phyloP scores from a whole-genome alignment of 2,329 filamentous ascomycete genomes.

The Davidsoniella virescens region DNA sequence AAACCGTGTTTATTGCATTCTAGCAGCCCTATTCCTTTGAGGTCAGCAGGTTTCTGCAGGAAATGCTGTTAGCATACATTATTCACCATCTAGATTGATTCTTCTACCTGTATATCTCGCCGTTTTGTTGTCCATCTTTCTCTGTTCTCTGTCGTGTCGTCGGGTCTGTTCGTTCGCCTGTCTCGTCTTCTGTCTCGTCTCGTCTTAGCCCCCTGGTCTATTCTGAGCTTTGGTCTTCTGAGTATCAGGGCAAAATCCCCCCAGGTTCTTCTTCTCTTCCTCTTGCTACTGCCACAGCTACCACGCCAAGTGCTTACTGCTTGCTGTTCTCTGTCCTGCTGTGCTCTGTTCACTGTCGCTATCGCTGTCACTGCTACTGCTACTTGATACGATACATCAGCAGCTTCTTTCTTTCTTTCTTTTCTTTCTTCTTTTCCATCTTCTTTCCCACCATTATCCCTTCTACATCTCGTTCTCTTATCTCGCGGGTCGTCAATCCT shows the following conservation, averaged over 20 bases:
- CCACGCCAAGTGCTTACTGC: slow-evolving; percentile 7
- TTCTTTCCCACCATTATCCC: slow-evolving; percentile 4
- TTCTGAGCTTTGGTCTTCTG: slow-evolving; percentile 13
- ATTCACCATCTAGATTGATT: not conserved
- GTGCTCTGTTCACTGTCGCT: not conserved
- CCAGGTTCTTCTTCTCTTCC: slow-evolving; percentile 1
- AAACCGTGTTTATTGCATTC: slow-evolving; percentile 12
- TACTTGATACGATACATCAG: not conserved
- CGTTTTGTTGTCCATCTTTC: not conserved
- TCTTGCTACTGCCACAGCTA: slow-evolving; percentile 5
- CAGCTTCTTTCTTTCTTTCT: slow-evolving; percentile 16
- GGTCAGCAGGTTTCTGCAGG: slow-evolving; percentile 74
- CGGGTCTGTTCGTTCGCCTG: slow-evolving; percentile 3
- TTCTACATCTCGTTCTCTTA: not conserved
- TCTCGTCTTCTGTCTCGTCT: slow-evolving; percentile 13
- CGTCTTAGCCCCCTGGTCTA: slow-evolving; percentile 12
- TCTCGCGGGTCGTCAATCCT: not conserved
- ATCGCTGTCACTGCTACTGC: not conserved
- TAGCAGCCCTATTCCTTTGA: slow-evolving; percentile 44
- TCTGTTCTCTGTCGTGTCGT: not conserved
- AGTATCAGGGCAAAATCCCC: slow-evolving; percentile 9
- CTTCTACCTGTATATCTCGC: not conserved
- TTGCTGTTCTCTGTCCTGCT: not conserved
- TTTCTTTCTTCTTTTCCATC: slow-evolving; percentile 16
- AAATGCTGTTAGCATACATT: slow-evolving; percentile 23